Conservation (phyloP, 805 yeast genomes). For the Lachancea quebecensis region DNA sequence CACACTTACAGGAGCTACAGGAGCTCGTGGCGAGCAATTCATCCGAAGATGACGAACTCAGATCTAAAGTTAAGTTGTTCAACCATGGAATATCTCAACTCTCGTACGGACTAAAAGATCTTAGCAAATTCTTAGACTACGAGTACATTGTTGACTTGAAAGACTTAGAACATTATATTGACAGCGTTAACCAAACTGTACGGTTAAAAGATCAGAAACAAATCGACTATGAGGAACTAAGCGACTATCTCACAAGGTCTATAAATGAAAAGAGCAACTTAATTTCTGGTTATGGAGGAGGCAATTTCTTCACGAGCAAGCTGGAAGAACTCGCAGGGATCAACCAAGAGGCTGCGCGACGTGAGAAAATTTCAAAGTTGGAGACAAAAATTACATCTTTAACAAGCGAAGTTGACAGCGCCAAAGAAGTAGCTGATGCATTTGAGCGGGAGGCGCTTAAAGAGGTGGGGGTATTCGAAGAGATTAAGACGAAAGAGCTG, state of each 20-base stretch:
- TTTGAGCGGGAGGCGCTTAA: conserved; percentile 51
- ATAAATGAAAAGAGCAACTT: conserved; percentile 54
- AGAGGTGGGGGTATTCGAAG: conserved; percentile 65
- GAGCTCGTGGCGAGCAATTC: conserved; percentile 42
- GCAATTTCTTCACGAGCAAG: conserved; percentile 48
- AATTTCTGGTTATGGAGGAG: conserved; percentile 45
- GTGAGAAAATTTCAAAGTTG: conserved; percentile 45
- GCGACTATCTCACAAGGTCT: conserved; percentile 70
- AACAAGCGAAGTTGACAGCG: conserved; percentile 43
- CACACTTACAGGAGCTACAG: conserved; percentile 63
- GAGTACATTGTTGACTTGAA: conserved; percentile 75
- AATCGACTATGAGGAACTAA: conserved; percentile 80
- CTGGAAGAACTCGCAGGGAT: conserved; percentile 58
- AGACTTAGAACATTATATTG: conserved; percentile 79
- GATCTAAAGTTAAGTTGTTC: conserved; percentile 36
- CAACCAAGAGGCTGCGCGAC: conserved; percentile 49
- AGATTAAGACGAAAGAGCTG: conserved; percentile 70
- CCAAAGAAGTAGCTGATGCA: conserved; percentile 44
- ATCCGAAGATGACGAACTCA: conserved; percentile 18
- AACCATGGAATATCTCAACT: conserved; percentile 41
- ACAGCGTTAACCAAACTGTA: conserved; percentile 57
- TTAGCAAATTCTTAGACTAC: conserved; percentile 57
- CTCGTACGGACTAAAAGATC: conserved; percentile 36
- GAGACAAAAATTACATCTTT: conserved; percentile 44
- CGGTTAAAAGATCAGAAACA: conserved; percentile 87